Evolutionary conservation across 768 basidiomycete genomes (phyloP), one percentile per base, ranked within the genome.

Genomic region (Lepiota venenata): DNA sequence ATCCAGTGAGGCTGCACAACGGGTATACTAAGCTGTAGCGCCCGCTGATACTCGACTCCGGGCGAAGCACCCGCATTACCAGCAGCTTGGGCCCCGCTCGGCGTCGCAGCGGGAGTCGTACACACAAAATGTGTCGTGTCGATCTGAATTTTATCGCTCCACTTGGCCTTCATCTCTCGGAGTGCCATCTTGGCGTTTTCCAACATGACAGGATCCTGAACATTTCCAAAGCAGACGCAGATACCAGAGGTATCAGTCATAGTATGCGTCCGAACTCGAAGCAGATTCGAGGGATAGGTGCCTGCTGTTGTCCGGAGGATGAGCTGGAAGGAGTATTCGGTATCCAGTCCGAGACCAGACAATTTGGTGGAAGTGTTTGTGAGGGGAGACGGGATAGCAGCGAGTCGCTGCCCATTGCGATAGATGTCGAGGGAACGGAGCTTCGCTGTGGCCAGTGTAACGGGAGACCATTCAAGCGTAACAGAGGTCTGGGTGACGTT

Each of bases 121-220:
- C 94, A 96, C 39, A 98, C 94, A 60, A 97, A 99, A 69, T 99
- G 96, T 0, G 95, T 98, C 9, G 96, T 98, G 65, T 99, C 96
- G 55, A 98, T 95, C 72, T 95, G 91, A 38, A 99, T 94, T 63
- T 84, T 88, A 60, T 95, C 88, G 63, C 85, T 91, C 87, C 88
- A 94, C 60, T 88, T 88, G 0, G 92, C 96, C 39, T 79, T 81
- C 89, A 98, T 97, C 62, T 90, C 85, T 43, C 78, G 66, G 50
- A 99, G 70, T 7, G 93, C 91, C 52, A 82, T 66, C 68, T 91
- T 92, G 29, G 88, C 85, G 57, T 93, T 85, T 63, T 91, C 87
- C 52, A 96, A 76, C 54, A 95, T 65, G 3, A 82, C 78, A 0
- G 70, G 54, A 60, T 97, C 93, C 56, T 90, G 80, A 1, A 97